Conservation (phyloP, 257 asterid species). For the Solanum rostratum region DNA sequence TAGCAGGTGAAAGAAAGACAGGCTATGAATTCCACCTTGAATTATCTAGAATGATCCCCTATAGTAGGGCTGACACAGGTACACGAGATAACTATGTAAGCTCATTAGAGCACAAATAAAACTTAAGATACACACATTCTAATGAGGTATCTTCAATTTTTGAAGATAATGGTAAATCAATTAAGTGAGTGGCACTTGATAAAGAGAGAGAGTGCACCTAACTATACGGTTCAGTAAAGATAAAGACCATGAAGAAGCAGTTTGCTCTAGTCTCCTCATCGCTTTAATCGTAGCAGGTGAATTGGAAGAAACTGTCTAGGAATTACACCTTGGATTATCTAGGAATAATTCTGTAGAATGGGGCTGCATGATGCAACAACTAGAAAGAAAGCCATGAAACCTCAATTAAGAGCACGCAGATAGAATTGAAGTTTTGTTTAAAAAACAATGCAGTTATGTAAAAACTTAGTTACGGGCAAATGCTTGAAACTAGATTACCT, state of each 20-base stretch:
- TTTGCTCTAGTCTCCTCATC: not conserved
- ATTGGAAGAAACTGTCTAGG: not conserved
- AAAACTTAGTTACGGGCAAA: not conserved
- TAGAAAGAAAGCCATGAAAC: not conserved
- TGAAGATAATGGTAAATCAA: not conserved
- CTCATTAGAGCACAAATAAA: not conserved
- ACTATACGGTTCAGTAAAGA: not conserved
- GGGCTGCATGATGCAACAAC: not conserved
- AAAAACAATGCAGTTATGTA: not conserved
- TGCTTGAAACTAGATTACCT: not conserved
- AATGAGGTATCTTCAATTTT: not conserved
- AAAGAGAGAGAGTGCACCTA: not conserved
- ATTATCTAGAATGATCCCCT: not conserved
- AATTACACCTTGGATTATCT: not conserved
- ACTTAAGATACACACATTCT: not conserved
- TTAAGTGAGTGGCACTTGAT: not conserved
- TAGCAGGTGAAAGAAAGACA: not conserved
- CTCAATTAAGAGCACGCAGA: not conserved
- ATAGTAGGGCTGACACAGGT: not conserved
- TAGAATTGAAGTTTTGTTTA: not conserved
- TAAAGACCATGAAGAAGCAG: not conserved
- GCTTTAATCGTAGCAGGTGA: not conserved
- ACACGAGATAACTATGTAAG: not conserved
- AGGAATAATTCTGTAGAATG: not conserved
- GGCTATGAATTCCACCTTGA: not conserved